A percentile compares a stretch with the other conserved stretches of the same genome.
These are phyloP conservation scores for Nakazawaea ambrosiae DNA, from an alignment of 805 yeast species.

Conservation along the genomic window DNA sequence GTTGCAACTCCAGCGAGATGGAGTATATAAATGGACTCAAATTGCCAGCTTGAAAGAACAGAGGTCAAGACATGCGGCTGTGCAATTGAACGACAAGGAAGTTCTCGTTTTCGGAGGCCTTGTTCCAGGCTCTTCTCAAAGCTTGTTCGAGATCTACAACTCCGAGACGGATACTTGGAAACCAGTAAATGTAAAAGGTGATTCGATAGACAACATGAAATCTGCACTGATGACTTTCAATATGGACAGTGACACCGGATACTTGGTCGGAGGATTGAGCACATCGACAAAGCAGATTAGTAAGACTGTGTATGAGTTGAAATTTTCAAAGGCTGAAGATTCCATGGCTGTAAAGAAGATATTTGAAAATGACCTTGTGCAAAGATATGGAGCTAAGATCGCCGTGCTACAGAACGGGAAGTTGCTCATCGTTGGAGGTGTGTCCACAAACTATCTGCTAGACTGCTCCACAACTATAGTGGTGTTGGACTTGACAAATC, in stretches of 20 bases:
- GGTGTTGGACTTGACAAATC: slow-evolving; percentile 20
- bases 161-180: slow-evolving; percentile 8
- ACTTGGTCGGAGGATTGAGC: slow-evolving; percentile 41
- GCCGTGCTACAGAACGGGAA: slow-evolving; percentile 24
- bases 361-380: slow-evolving; percentile 20
- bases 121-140: slow-evolving; percentile 1
- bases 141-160: slow-evolving; percentile 19
- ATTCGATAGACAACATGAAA: slow-evolving; percentile 14
- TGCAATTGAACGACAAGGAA: slow-evolving; percentile 18
- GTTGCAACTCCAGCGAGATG: slow-evolving; percentile 14
- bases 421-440: slow-evolving; percentile 52
- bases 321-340: slow-evolving; percentile 12
- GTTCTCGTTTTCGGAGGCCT: slow-evolving; percentile 49
- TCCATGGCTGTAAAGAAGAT: slow-evolving; percentile 19
- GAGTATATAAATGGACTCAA: slow-evolving; percentile 31
- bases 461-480: slow-evolving; percentile 30
- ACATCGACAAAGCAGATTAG: slow-evolving; percentile 19
- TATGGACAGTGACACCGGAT: slow-evolving; percentile 24
- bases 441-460: slow-evolving; percentile 30
- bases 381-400: slow-evolving; percentile 43
- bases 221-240: slow-evolving; percentile 32
- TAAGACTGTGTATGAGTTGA: slow-evolving; percentile 28
- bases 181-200: slow-evolving; percentile 15
- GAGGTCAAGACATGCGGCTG: slow-evolving; percentile 46
- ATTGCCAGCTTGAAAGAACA: slow-evolving; percentile 32